Conservation (phyloP, 2,329 filamentous ascomycete genomes). For the Cladosporium cucumerinum region DNA sequence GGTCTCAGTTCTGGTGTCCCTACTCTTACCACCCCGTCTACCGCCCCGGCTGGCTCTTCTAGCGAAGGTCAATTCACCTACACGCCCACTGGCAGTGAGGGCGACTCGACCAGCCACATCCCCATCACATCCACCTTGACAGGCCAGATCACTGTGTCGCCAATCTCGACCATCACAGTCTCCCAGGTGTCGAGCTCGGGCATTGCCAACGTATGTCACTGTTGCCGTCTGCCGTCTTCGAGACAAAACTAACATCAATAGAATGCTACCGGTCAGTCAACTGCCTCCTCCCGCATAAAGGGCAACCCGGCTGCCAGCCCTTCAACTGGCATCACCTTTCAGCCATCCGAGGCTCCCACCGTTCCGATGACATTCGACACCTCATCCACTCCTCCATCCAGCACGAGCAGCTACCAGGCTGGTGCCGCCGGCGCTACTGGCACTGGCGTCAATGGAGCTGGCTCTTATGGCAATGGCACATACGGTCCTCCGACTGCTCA, state of each 20-base stretch:
- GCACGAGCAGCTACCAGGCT: conserved; percentile 17
- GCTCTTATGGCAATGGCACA: conserved; percentile 19
- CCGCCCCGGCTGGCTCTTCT: not conserved
- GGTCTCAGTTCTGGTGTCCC: not conserved
- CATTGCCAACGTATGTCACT: conserved; percentile 17
- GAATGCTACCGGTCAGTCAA: conserved; percentile 18
- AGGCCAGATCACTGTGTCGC: conserved; percentile 12
- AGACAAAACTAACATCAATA: conserved; percentile 14
- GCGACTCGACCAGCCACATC: conserved; percentile 5
- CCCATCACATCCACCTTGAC: conserved; percentile 6
- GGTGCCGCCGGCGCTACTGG: conserved; percentile 18
- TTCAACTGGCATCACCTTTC: not conserved
- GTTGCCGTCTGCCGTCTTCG: not conserved
- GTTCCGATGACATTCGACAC: not conserved
- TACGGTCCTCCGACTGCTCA: conserved; percentile 15
- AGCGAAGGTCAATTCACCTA: not conserved
- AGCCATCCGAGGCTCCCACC: not conserved
- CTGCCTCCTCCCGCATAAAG: not conserved
- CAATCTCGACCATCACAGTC: conserved; percentile 3
- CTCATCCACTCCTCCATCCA: not conserved
- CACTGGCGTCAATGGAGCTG: conserved; percentile 10
- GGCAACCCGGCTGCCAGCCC: conserved; percentile 5
- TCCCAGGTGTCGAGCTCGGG: not conserved
- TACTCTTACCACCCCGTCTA: not conserved
- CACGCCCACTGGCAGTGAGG: not conserved